Evolutionary conservation across 1,284 basidiomycete genomes (phyloP), one percentile per base, ranked within the genome.

Genomic region (Boletus sp.): DNA sequence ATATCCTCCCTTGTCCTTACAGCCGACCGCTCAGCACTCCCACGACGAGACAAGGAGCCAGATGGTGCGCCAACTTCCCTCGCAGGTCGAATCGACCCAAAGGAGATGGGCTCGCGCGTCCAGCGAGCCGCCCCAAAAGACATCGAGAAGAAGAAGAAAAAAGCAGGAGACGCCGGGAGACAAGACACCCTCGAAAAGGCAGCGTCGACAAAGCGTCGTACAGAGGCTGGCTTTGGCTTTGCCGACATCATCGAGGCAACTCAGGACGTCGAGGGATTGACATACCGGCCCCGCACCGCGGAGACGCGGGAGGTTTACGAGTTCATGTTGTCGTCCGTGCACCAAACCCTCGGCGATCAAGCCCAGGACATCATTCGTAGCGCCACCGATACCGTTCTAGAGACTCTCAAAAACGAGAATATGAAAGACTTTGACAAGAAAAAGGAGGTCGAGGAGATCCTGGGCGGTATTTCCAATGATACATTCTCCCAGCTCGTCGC

Each of bases 351-450:
- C 9, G 95, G 95, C 1, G 96, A 98, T 70, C 94, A 96, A 65
- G 91, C 94, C 0, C 91, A 94, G 63, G 95, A 98, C 55, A 86
- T 99, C 57, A 84, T 99, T 43, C 86, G 95, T 20, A 93, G 89
- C 54, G 96, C 96, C 5, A 88, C 96, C 14, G 95, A 99, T 68
- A 82, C 82, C 1, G 86, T 94, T 1, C 74, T 99, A 42, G 93
- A 96, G 70, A 80, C 82, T 4, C 78, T 99, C 60, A 99, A 98
- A 72, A 88, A 84, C 61, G 93, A 96, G 55, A 74, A 78, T 52
- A 68, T 94, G 72, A 96, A 94, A 71, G 95, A 99, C 68, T 92
- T 97, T 61, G 96, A 99, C 77, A 95, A 95, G 78, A 96, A 97
- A 71, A 91, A 85, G 70, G 94, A 97, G 62, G 81, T 95, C 25